phyloP scores from a whole-genome alignment of 306 rosid genomes.

The Cucumis sativus region DNA sequence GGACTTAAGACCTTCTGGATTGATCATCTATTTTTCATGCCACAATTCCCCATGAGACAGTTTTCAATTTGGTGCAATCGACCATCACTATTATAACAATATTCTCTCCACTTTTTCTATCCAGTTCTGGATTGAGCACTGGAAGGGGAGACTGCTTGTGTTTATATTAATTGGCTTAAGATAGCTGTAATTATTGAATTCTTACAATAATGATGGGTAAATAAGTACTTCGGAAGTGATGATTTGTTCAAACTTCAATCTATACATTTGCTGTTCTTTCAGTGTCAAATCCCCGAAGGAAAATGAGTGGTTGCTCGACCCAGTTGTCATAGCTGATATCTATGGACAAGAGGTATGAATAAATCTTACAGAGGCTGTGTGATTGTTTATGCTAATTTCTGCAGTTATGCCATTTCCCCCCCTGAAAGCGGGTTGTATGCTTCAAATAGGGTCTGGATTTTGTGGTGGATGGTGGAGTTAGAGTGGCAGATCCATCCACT shows the following conservation, averaged over 20 bases:
- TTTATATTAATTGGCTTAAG: background rate
- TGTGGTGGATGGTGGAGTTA: constrained; percentile 75
- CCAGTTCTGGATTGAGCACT: background rate
- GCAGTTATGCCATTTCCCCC: background rate
- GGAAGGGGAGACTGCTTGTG: background rate
- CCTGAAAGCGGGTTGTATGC: background rate
- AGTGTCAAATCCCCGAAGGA: constrained; percentile 69
- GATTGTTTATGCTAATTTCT: background rate
- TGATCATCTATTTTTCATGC: background rate
- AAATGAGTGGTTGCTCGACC: constrained; percentile 83
- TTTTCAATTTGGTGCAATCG: background rate
- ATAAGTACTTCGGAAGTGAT: background rate
- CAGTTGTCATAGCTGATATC: constrained; percentile 68
- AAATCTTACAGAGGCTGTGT: constrained; percentile 6
- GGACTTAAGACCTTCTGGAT: background rate
- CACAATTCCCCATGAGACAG: background rate
- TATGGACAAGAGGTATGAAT: constrained; percentile 79
- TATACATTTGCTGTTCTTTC: constrained; percentile 13
- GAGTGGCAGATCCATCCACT: constrained; percentile 90
- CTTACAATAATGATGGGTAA: background rate
- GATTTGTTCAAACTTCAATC: background rate
- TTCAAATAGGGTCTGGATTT: constrained; percentile 80
- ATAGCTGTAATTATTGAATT: background rate
- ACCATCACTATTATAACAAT: background rate
- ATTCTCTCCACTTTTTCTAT: background rate